Base-by-base conservation (phyloP, 805 yeast species). In the Starmerella bombi region DNA sequence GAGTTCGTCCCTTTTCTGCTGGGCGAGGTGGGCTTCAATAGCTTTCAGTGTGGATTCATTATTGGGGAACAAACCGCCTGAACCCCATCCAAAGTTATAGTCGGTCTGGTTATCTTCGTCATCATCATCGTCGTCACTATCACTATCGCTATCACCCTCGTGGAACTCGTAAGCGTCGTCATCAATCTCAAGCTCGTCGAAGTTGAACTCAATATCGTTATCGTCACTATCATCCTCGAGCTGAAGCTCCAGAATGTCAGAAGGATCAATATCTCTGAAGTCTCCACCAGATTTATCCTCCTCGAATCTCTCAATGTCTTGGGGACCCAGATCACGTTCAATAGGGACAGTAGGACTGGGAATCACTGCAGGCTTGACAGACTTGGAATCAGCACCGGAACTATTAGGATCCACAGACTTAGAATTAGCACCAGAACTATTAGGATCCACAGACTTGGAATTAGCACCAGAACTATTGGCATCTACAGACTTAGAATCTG, bases 121-220 rank as follows among this genome's bases (percentile, higher is more conserved):
- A 39, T 42, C 56, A 30, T 59, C 59, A 39, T 59, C 63, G 33
- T 59, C 65, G 14, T 57, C 63, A 30, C 59, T 60, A 6, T 63
- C 68, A 17, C 62, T 74, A 50, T 34, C 39, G 14, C 44, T 21
- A 8, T 38, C 36, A n/a, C n/a, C n/a, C n/a, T n/a, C n/a, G n/a
- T n/a, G n/a, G 22, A 28, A 27, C 23, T 42, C 32, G 20, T 50
- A 51, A n/a, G 16, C 57, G 5, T 50, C 59, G 37, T 67, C 72
- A 5, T 46, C 54, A 76, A 62, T 61, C 75, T 80, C 74, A 49
- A 85, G 31, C 68, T 65, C 58, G 75, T 64, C 43, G 18, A 50
- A 53, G 18, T 44, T 43, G 25, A 44, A 54, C 76, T 62, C 60
- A 74, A 79, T 17, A 81, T 85, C 31, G 68, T 65, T 59, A 76